Evolutionary conservation across 192 early-diverging fungal species (phyloP), one percentile per base, ranked within the genome.

Genomic region (Coemansia sp.): DNA sequence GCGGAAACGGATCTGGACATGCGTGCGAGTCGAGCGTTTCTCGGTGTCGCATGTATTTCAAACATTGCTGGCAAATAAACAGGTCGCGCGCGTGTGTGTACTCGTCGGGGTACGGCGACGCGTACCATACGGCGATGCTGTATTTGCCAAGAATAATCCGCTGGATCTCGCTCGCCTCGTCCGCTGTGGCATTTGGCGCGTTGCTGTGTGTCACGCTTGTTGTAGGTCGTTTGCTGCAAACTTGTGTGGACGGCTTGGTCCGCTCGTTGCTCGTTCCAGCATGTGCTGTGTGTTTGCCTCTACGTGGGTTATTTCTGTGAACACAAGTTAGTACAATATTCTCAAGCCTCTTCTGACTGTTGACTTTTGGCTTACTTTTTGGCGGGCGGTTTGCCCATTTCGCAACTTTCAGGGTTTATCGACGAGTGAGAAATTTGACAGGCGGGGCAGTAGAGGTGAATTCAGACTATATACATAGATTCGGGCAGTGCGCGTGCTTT

Each of bases 101-200:
- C 65, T 95, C 94, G 45, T 86, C 89, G 3, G 97, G 97, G 63
- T 93, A 98, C 8, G 94, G 94, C n/a, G 95, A 90, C 54, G 87
- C 71, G 67, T 97, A 97, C 97, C 95, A 97, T 0, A 93, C 90
- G 20, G 87, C 84, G n/a, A 98, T 94, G 51, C 89, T 86, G 73
- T 90, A 93, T 29, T 77, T 67, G 14, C 93, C 96, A 53, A 96
- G 85, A 9, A 88, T 56, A n/a, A 90, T 84, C 61, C 74, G 65
- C 54, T 47, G 56, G 27, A 81, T 64, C 62, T 80, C 74, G 26
- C 11, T 29, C 5, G 22, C 18, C 27, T 27, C 54, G 4, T 39
- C 53, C 3, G 22, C 11, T 22, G 49, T 59, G 3, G 57, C 20
- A 23, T 20, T 62, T 24, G 18, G 18, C 35, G 29, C 19, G 8